Evolutionary conservation across 805 yeast species (phyloP).

Genomic region (Komagataella kurtzmanii): DNA sequence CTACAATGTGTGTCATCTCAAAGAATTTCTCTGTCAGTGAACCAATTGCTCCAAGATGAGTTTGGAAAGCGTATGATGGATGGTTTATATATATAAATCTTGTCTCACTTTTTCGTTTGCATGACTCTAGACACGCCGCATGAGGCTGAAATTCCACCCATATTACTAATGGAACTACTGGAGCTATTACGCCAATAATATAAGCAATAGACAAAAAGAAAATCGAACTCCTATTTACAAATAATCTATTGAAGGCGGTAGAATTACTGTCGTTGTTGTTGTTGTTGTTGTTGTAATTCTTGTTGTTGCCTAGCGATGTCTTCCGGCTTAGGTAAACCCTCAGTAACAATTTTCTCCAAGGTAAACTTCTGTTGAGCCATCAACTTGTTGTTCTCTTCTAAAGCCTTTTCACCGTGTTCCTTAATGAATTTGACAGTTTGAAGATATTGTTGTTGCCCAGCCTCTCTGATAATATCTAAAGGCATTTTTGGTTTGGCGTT

Average conservation of each 20-base stretch:
- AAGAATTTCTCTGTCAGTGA: no score
- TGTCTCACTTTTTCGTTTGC: no score
- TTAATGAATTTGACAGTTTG: conserved; percentile 53
- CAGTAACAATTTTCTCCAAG: conserved; percentile 72
- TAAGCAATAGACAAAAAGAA: background rate
- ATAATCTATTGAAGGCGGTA: background rate
- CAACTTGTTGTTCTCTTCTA: conserved; percentile 66
- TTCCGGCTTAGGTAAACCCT: conserved; percentile 70
- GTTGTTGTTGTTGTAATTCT: conserved; percentile 1
- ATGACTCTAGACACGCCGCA: no score
- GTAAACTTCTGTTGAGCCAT: conserved; percentile 76
- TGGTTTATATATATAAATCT: no score
- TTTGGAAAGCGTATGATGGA: no score
- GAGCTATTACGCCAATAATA: no score
- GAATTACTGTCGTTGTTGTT: background rate
- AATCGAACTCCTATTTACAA: background rate
- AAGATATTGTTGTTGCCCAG: conserved; percentile 81
- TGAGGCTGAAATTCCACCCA: no score
- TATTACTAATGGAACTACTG: no score
- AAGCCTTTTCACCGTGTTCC: conserved; percentile 49
- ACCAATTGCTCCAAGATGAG: no score
- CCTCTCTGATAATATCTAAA: conserved; percentile 78
- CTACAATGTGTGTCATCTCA: background rate
- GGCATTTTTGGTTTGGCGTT: conserved; percentile 57
- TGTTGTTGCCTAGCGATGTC: conserved; percentile 28